Evolutionary conservation across 371 early-diverging fungal genomes (phyloP), one percentile per base, ranked within the genome.

Genomic region (Circinella umbellata): DNA sequence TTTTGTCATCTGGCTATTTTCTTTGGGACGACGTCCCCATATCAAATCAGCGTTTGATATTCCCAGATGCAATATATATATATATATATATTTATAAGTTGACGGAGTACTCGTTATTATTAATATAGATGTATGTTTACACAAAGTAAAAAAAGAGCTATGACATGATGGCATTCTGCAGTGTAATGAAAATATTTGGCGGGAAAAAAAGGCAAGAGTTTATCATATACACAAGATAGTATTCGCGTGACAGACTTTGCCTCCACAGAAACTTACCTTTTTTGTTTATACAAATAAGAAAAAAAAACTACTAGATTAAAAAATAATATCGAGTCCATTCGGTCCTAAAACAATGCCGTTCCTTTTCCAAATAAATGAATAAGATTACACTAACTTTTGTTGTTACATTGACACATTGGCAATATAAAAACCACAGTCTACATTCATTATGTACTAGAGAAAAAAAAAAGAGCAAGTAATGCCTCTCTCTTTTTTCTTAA

Each of bases 231-330:
- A 15, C 15, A 14, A 51, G 8, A 17, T 17, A 13, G 42, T 9
- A 42, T 42, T 42, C 57, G 57, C 57, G 57, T 57, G 57, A 57
- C 57, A 18, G 15, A 9, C 11, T 51, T 57, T 13, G 9, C 14
- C 57, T 57, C 57, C 57, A 57, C 57, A 57, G 35, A 1, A 57
- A 57, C 57, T 57, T 57, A 34, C 57, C 57, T 17, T 57, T 57
- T 57, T 57, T 57, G 57, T 57, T 34, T 57, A 63, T 47, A 9
- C 35, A 63, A 62, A 37, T 38, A 62, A 38, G 18, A 62, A 38
- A 62, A 34, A 42, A 27, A 20, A 27, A n/a, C n/a, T 27, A 27
- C 27, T 27, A 27, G 27, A 27, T 27, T 27, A 27, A 27, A 27
- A 27, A 2, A 27, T 27, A 27, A 27, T 27, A 27, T 27, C 1